phyloP scores from a whole-genome alignment of 768 basidiomycete species.

The Trametes sanguinea region DNA sequence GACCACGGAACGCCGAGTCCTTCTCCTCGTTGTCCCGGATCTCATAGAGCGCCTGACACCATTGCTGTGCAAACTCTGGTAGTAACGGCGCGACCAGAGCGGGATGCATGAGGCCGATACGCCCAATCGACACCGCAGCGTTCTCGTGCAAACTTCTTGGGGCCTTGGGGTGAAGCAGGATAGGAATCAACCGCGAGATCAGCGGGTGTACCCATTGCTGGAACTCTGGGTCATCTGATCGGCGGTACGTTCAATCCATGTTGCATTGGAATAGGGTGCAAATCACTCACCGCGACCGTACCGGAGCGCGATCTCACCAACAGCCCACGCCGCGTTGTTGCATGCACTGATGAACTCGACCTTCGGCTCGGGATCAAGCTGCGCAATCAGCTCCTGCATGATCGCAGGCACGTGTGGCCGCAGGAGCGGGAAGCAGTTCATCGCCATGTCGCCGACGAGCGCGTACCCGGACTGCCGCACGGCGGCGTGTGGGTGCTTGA shows the following conservation, averaged over 20 bases:
- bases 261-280: background rate
- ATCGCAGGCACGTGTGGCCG: slow-evolving; percentile 85
- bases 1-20: slow-evolving; percentile 96
- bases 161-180: slow-evolving; percentile 88
- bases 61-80: slow-evolving; percentile 88
- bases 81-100: slow-evolving; percentile 85
- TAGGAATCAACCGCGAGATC: slow-evolving; percentile 87
- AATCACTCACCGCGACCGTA: slow-evolving; percentile 70
- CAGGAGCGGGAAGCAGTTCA: slow-evolving; percentile 88
- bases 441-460: slow-evolving; percentile 97
- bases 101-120: slow-evolving; percentile 94
- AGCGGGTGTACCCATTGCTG: slow-evolving; percentile 89
- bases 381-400: slow-evolving; percentile 85
- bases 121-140: slow-evolving; percentile 96
- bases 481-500: slow-evolving; percentile 94
- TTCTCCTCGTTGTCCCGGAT: slow-evolving; percentile 99
- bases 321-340: slow-evolving; percentile 99
- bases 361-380: slow-evolving; percentile 92
- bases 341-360: slow-evolving; percentile 94
- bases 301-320: slow-evolving; percentile 94
- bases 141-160: slow-evolving; percentile 96
- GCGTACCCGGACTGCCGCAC: slow-evolving; percentile 97
- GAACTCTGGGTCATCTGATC: slow-evolving; percentile 78
- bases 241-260: background rate
- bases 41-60: slow-evolving; percentile 97